Conservation (phyloP, 2,329 filamentous ascomycete genomes). For the Colletotrichum musae region DNA sequence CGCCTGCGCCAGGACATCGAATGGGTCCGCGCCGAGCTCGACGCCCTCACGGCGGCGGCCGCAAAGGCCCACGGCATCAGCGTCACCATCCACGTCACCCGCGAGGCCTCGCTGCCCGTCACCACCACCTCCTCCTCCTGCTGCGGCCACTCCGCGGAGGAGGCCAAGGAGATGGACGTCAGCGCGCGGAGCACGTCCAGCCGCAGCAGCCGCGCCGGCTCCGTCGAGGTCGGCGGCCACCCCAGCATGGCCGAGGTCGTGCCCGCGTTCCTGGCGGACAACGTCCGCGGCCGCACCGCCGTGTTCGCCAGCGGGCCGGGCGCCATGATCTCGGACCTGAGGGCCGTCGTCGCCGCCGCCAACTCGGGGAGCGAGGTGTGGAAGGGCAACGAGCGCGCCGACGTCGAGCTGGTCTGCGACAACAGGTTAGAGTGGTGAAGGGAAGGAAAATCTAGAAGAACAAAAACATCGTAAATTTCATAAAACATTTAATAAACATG, state of each 20-base stretch:
- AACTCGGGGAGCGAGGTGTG: conserved; percentile 70
- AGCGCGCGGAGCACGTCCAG: conserved; percentile 48
- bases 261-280: conserved; percentile 62
- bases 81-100: conserved; percentile 18
- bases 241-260: conserved; percentile 65
- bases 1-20: conserved; percentile 52
- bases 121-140: not conserved
- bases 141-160: no score
- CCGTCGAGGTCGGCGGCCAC: conserved; percentile 50
- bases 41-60: not conserved
- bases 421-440: conserved; percentile 68
- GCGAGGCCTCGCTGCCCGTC: not conserved
- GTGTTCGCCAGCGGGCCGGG: conserved; percentile 74
- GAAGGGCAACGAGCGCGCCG: conserved; percentile 69
- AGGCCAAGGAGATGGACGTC: not conserved
- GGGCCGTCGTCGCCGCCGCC: conserved; percentile 65
- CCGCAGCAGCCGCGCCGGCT: conserved; percentile 66
- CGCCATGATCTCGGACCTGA: conserved; percentile 71
- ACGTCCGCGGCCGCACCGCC: conserved; percentile 63
- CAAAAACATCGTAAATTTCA: no score
- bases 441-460: no score
- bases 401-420: conserved; percentile 72
- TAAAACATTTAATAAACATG: no score
- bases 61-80: conserved; percentile 18
- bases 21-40: conserved; percentile 24